These are phyloP conservation scores for Effrenium voratum DNA, from an alignment of 73 alveolate species.

Conservation along the genomic window DNA sequence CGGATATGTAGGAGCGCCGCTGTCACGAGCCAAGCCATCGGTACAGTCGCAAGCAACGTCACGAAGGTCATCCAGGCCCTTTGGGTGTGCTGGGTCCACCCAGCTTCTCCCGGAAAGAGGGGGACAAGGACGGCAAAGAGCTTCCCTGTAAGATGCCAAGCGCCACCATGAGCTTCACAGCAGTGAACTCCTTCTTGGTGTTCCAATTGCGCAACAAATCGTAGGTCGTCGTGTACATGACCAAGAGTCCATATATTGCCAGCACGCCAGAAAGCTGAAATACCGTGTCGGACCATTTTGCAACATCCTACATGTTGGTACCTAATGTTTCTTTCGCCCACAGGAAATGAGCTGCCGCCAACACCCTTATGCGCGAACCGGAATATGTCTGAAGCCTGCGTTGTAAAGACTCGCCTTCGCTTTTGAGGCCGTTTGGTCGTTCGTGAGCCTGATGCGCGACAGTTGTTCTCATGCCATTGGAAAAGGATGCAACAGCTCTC, in stretches of 20 bases:
- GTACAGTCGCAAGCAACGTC: background rate
- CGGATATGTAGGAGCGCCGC: background rate
- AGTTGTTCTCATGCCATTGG: too few relatives aligned
- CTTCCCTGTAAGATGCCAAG: background rate
- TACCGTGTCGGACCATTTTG: background rate
- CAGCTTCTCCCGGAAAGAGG: background rate
- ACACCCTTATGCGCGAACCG: too few relatives aligned
- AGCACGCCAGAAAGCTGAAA: background rate
- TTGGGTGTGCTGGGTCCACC: background rate
- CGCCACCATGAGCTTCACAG: background rate
- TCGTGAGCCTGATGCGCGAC: too few relatives aligned
- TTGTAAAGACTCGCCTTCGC: too few relatives aligned
- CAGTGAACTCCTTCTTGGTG: conserved; percentile 19
- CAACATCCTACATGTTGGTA: background rate
- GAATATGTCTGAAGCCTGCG: too few relatives aligned
- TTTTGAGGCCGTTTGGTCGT: too few relatives aligned
- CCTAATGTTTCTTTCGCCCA: background rate
- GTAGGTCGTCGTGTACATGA: conserved; percentile 53
- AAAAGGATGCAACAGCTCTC: too few relatives aligned
- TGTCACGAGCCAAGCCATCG: background rate
- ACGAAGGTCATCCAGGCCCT: background rate
- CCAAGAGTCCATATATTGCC: conserved; percentile 31
- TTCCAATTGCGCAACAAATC: conserved; percentile 58
- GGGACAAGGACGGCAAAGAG: background rate
- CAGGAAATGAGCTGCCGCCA: too few relatives aligned